These are phyloP conservation scores for Medicago arabica DNA, from an alignment of 306 rosid species.

Conservation along the genomic window DNA sequence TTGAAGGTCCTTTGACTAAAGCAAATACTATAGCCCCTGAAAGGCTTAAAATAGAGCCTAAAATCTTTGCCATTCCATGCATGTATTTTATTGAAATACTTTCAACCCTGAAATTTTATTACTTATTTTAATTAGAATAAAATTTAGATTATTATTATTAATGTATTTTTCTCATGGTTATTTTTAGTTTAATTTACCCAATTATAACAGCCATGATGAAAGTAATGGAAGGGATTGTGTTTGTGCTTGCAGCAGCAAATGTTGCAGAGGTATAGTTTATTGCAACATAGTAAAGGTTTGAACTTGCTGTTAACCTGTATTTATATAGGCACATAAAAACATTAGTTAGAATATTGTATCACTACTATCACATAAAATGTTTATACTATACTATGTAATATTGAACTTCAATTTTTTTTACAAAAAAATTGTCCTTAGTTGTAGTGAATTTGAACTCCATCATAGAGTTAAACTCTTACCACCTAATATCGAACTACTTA, in stretches of 20 bases:
- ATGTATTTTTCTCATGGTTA: background rate
- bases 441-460: too few relatives aligned
- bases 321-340: background rate
- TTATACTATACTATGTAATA: background rate
- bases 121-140: background rate
- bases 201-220: constrained; percentile 69
- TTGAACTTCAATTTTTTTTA: background rate
- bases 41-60: constrained; percentile 67
- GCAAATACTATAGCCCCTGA: constrained; percentile 82
- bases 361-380: background rate
- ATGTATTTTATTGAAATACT: constrained; percentile 52
- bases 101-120: constrained; percentile 66
- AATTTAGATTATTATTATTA: background rate
- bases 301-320: constrained; percentile 73
- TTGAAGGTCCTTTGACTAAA: constrained; percentile 70
- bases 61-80: constrained; percentile 78
- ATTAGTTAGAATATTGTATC: constrained; percentile 14
- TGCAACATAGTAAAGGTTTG: constrained; percentile 79
- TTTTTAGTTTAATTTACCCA: constrained; percentile 47
- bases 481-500: too few relatives aligned
- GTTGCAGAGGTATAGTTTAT: constrained; percentile 86
- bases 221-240: constrained; percentile 82
- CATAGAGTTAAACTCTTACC: too few relatives aligned
- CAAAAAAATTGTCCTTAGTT: too few relatives aligned
- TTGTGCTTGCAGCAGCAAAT: constrained; percentile 87